Base-by-base conservation (phyloP, 1,139 yeast species). In the Candida tropicalis region DNA sequence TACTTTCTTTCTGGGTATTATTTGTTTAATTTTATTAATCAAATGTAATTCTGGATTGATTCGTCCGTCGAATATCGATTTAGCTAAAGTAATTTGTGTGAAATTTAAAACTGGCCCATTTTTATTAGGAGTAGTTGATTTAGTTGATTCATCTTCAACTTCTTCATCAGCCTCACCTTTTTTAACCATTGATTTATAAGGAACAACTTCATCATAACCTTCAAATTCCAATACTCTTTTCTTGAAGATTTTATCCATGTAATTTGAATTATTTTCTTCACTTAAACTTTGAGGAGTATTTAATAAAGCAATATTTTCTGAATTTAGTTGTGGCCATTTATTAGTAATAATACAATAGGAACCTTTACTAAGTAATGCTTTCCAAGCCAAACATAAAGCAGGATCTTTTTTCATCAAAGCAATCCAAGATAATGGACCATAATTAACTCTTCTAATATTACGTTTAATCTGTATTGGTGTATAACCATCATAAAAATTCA, bases 381-480 rank as follows among this genome's bases (percentile, higher is more conserved):
- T 60, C 71, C 72, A 68, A 11, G 69, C 53, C 13, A 62, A 40
- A 13, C 63, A 58, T 29, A 77, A 57, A 16, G 69, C 80, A 1
- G 66, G 67, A 54, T 81, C 87, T 44, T 71, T 71, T 45, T 70
- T 70, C 60, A 79, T 62, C 17, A 75, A 42, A 0, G 80, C 66
- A 2, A 73, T 55, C 78, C 80, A 75, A 0, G 79, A 58, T 41
- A 76, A 66, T 0, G 81, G 81, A 0, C 82, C 82, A 54, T 69
- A 71, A 43, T 72, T 73, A 24, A 70, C 59, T 40, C 74, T 56
- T 35, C 74, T 56, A 32, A 50, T 49, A 38, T 64, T 43, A 3
- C n/a, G 70, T 32, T 68, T 64, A 6, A 65, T 56, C 45, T 69
- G 66, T 25, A 76, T 59, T 0, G 81, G 66, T 8, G 70, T 57